Evolutionary conservation across 163 green algal genomes (phyloP).

Genomic region (Chlorella variabilis): DNA sequence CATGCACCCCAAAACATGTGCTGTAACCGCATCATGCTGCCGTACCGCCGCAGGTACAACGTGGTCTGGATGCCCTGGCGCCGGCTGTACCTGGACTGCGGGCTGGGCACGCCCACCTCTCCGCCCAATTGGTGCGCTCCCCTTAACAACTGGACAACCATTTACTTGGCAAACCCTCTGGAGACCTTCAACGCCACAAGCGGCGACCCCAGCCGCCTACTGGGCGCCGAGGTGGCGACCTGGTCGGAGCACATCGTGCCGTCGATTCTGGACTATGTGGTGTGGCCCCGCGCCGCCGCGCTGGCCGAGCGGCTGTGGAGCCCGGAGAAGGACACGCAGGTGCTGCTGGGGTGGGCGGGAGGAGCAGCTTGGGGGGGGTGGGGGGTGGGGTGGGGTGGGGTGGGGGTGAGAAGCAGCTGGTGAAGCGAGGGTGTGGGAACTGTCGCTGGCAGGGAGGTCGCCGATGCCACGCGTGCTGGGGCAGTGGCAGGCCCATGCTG

Average conservation of each 20-base stretch:
- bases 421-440: no score
- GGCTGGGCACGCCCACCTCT: background rate
- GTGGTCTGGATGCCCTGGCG: background rate
- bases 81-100: slow-evolving; percentile 15
- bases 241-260: background rate
- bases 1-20: no score
- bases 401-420: no score
- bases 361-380: background rate
- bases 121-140: background rate
- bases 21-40: no score
- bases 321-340: background rate
- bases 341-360: background rate
- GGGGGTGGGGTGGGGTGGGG: no score
- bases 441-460: no score
- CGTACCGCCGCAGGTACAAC: slow-evolving; percentile 13
- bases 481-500: no score
- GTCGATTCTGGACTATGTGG: slow-evolving; percentile 2
- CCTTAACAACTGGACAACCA: background rate
- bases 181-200: background rate
- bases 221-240: background rate
- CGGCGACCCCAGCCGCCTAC: background rate
- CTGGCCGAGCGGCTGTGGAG: slow-evolving; percentile 17
- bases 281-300: slow-evolving; percentile 6
- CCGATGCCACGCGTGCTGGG: no score
- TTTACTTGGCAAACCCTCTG: slow-evolving; percentile 1